Conservation (phyloP, 2,329 filamentous ascomycete species). For the Neurospora sp. region DNA sequence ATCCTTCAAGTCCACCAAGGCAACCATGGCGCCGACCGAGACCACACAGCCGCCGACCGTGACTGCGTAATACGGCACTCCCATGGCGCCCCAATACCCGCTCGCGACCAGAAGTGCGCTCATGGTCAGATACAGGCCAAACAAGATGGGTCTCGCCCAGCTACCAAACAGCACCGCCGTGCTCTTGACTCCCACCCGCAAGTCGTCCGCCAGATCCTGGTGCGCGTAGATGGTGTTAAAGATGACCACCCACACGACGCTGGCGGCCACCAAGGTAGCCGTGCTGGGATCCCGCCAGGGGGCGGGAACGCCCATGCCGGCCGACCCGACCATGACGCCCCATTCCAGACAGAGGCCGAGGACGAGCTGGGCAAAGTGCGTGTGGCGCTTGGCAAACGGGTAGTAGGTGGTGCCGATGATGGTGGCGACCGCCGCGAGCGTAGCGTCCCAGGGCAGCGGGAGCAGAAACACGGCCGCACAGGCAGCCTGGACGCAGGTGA, state of each 20-base stretch:
- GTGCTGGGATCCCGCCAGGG: slow-evolving; percentile 10
- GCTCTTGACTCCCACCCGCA: slow-evolving; percentile 24
- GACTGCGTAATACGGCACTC: neutral
- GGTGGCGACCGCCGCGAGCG: slow-evolving; percentile 15
- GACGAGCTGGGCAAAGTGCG: slow-evolving; percentile 25
- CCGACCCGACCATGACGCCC: slow-evolving; percentile 22
- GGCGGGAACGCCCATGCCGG: slow-evolving; percentile 10
- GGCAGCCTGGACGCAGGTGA: slow-evolving; percentile 17
- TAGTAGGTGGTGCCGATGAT: slow-evolving; percentile 22
- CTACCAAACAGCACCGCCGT: slow-evolving; percentile 22
- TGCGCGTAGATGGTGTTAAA: slow-evolving; percentile 29
- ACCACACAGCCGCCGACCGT: neutral
- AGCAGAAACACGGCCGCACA: slow-evolving; percentile 15
- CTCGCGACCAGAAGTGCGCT: neutral
- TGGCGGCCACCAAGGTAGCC: slow-evolving; percentile 4
- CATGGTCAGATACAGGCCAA: slow-evolving; percentile 16
- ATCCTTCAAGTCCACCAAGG: slow-evolving; percentile 19
- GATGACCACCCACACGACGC: slow-evolving; percentile 23
- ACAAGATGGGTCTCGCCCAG: slow-evolving; percentile 15
- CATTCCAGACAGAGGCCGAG: slow-evolving; percentile 25
- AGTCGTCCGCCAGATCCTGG: slow-evolving; percentile 25
- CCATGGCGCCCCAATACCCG: neutral
- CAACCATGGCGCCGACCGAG: slow-evolving; percentile 2
- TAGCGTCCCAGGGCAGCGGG: slow-evolving; percentile 10
- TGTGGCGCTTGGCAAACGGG: slow-evolving; percentile 27